phyloP scores from a whole-genome alignment of 164 flowering plant genomes.

The Pachysandra terminalis region DNA sequence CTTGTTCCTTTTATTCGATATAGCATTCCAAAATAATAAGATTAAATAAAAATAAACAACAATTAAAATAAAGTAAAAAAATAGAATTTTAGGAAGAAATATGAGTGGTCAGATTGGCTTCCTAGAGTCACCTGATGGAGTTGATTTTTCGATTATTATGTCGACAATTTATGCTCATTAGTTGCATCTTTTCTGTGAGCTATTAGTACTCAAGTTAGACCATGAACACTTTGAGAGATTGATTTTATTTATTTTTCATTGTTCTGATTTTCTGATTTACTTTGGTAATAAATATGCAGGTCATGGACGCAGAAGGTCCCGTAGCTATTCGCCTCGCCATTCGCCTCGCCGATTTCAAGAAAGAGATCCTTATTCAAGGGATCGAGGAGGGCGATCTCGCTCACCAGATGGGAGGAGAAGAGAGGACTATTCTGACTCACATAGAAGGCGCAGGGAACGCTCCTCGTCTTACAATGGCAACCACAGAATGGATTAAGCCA shows the following conservation, averaged over 20 bases:
- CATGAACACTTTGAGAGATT: neutral
- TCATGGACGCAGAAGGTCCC: slow-evolving; percentile 36
- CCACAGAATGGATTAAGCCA: slow-evolving; percentile 6
- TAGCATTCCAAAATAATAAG: too few relatives aligned
- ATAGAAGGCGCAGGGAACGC: slow-evolving; percentile 37
- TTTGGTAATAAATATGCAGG: slow-evolving; percentile 27
- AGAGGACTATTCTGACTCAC: slow-evolving; percentile 24
- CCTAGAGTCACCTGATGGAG: too few relatives aligned
- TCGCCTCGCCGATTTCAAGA: slow-evolving; percentile 40
- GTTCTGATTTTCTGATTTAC: neutral
- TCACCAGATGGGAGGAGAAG: slow-evolving; percentile 39
- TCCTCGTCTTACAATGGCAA: slow-evolving; percentile 27
- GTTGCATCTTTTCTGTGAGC: too few relatives aligned
- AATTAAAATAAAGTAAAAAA: too few relatives aligned
- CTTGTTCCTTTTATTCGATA: too few relatives aligned
- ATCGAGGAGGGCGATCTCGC: slow-evolving; percentile 39
- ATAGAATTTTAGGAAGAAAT: too few relatives aligned
- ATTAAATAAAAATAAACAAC: too few relatives aligned
- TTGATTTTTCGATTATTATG: too few relatives aligned
- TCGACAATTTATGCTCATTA: too few relatives aligned
- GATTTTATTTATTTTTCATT: neutral
- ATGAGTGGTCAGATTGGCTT: too few relatives aligned
- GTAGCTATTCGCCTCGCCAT: slow-evolving; percentile 47
- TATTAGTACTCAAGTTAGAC: too few relatives aligned
- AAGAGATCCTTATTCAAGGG: slow-evolving; percentile 34